These are phyloP conservation scores for Bromus sterilis DNA, from an alignment of 176 grass and related monocot genomes.

Conservation along the genomic window DNA sequence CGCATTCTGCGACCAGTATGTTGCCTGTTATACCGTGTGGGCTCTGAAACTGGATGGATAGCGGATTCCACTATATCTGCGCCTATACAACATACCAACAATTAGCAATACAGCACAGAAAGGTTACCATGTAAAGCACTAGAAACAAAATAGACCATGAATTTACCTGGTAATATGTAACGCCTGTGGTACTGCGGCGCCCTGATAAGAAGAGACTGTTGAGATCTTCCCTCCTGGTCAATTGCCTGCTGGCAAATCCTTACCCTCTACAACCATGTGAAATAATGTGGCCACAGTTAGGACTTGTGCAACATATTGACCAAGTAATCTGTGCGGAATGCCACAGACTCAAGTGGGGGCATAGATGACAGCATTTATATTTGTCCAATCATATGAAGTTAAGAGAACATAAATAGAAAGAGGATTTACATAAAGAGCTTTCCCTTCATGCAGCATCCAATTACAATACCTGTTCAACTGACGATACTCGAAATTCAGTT, in stretches of 20 bases:
- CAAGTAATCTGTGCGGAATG: not conserved
- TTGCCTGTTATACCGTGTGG: constrained; percentile 30
- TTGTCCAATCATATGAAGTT: not conserved
- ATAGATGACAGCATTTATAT: not conserved
- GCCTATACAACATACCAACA: constrained; percentile 24
- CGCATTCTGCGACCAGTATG: constrained; percentile 38
- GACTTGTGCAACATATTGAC: not conserved
- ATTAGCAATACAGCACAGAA: not conserved
- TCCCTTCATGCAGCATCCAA: not conserved
- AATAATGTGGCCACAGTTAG: not conserved
- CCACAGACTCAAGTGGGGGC: not conserved
- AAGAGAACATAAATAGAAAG: not conserved
- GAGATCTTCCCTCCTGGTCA: constrained; percentile 65
- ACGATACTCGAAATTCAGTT: constrained; percentile 72
- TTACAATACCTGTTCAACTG: constrained; percentile 74
- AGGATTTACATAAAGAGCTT: not conserved
- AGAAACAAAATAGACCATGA: not conserved
- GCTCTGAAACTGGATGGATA: constrained; percentile 45
- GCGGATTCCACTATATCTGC: constrained; percentile 44
- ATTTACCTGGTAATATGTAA: constrained; percentile 83
- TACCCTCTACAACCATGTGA: constrained; percentile 52
- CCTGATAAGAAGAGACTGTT: constrained; percentile 80
- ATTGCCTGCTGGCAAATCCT: constrained; percentile 59
- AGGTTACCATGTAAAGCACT: not conserved
- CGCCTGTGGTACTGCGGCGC: constrained; percentile 74